Evolutionary conservation across 768 basidiomycete species (phyloP).

Genomic region (Hericium rajendrae): DNA sequence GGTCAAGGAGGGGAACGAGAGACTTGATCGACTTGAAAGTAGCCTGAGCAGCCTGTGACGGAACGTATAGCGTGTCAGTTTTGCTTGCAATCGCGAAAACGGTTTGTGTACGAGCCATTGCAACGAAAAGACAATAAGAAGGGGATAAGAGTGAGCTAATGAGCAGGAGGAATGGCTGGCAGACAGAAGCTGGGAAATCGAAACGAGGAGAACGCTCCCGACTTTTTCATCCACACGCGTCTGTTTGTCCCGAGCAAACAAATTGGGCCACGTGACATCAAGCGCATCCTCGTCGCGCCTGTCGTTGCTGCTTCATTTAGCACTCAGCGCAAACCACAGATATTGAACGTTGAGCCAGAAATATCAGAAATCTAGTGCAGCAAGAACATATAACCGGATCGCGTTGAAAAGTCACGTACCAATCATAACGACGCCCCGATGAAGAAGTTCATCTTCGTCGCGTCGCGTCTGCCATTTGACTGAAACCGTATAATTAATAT

Average conservation of each 20-base stretch:
- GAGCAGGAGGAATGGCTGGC: not conserved
- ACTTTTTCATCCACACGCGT: not conserved
- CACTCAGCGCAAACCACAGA: not conserved
- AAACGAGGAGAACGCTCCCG: conserved; percentile 1
- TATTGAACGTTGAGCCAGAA: no score
- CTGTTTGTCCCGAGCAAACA: conserved; percentile 3
- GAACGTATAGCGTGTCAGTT: not conserved
- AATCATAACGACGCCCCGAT: no score
- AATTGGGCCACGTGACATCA: not conserved
- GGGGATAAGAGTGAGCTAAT: not conserved
- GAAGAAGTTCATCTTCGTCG: no score
- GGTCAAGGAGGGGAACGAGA: conserved; percentile 86
- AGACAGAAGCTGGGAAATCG: conserved; percentile 1
- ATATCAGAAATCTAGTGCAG: no score
- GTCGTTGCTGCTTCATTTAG: not conserved
- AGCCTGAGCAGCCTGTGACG: conserved; percentile 63
- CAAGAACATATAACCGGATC: no score
- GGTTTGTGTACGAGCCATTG: not conserved
- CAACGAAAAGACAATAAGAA: not conserved
- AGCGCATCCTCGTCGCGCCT: not conserved
- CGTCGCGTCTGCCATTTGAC: no score
- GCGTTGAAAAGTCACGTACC: no score
- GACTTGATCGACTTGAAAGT: conserved; percentile 95
- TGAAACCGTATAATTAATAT: no score
- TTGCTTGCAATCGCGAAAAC: not conserved